Evolutionary conservation across 2,329 filamentous ascomycete genomes (phyloP).

Genomic region (Diaporthe batatas): DNA sequence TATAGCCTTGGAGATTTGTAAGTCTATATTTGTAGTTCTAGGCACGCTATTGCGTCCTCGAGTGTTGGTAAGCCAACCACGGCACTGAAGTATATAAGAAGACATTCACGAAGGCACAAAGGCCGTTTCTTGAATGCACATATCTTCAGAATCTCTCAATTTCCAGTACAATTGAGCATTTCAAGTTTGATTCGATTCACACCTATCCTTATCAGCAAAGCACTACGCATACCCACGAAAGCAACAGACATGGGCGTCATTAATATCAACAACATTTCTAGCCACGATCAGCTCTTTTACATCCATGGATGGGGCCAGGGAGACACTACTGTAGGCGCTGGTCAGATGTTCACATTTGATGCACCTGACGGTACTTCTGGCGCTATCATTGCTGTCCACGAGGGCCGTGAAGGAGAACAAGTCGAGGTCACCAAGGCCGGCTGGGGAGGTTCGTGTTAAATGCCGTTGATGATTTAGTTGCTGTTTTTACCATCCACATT

Average conservation of each 20-base stretch:
- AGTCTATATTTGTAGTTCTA: neutral
- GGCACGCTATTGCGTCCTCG: too few species aligned
- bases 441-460: neutral
- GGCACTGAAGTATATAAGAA: neutral
- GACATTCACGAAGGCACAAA: neutral
- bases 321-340: conserved; percentile 15
- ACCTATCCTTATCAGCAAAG: neutral
- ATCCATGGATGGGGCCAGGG: conserved; percentile 18
- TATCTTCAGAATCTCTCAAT: neutral
- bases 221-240: neutral
- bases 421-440: conserved; percentile 11
- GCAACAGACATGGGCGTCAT: conserved; percentile 7
- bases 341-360: conserved; percentile 11
- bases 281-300: conserved; percentile 8
- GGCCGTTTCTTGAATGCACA: neutral
- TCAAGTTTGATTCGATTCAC: neutral
- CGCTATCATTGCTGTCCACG: conserved; percentile 9
- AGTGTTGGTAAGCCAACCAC: neutral
- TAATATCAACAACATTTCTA: conserved; percentile 15
- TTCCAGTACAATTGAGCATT: neutral
- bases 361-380: conserved; percentile 4
- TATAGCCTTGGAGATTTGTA: neutral
- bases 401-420: conserved; percentile 8
- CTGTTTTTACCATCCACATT: neutral
- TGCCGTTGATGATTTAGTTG: neutral